Percentiles rank a stretch among this genome's conserved stretches.
Conservation (phyloP, 116 monocot species). For the Posidonia oceanica region DNA sequence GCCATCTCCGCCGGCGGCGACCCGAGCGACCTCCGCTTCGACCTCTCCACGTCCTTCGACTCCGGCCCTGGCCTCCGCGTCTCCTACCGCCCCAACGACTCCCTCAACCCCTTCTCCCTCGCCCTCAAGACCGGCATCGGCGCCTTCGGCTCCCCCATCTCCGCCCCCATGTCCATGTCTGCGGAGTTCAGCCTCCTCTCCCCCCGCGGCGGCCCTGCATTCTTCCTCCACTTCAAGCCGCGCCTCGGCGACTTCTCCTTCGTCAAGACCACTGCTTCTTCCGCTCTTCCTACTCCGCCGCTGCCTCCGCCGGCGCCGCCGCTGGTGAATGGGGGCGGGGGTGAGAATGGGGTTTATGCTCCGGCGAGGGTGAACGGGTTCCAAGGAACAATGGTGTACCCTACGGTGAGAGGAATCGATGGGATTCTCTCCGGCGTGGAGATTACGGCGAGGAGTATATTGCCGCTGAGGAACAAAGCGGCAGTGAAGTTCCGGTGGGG, state of each 20-base stretch:
- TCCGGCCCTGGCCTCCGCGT: constrained; percentile 52
- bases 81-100: constrained; percentile 79
- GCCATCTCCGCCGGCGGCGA: constrained; percentile 48
- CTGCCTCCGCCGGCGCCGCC: neutral
- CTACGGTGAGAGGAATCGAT: constrained; percentile 16
- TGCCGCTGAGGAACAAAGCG: constrained; percentile 36
- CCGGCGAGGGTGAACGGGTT: constrained; percentile 13
- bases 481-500: constrained; percentile 64
- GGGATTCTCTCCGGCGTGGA: constrained; percentile 39
- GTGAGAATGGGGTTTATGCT: too few species aligned
- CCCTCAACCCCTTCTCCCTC: constrained; percentile 44
- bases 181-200: constrained; percentile 70
- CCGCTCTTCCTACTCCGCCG: neutral
- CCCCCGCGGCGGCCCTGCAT: constrained; percentile 16
- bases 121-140: constrained; percentile 64
- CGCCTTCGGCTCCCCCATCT: constrained; percentile 47
- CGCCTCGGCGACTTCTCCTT: constrained; percentile 66
- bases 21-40: constrained; percentile 57
- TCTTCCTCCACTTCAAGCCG: constrained; percentile 54
- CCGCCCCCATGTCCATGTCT: constrained; percentile 54
- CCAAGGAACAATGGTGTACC: neutral
- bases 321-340: neutral
- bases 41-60: constrained; percentile 75
- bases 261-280: constrained; percentile 21
- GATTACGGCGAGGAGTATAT: constrained; percentile 41